These are phyloP conservation scores for Apiotrichum gracile DNA, from an alignment of 1,284 basidiomycete genomes.

Conservation along the genomic window DNA sequence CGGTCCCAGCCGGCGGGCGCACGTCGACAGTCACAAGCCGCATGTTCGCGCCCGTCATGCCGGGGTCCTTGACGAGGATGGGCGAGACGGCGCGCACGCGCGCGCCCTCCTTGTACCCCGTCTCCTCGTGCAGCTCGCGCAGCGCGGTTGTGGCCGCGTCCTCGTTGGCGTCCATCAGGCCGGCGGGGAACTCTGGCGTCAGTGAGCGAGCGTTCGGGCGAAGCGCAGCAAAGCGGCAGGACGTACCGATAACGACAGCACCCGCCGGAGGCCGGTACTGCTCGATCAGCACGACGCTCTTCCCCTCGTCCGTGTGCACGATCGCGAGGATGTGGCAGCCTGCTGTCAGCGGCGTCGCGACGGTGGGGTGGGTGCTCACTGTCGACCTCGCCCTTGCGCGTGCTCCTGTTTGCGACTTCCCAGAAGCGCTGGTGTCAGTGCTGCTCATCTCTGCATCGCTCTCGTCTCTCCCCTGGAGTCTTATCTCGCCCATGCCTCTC, in stretches of 20 bases:
- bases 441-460: neutral
- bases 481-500: too few species aligned
- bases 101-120: constrained; percentile 58
- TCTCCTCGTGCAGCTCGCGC: constrained; percentile 85
- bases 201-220: neutral
- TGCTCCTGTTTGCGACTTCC: constrained; percentile 79
- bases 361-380: too few species aligned
- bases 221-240: neutral
- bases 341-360: constrained; percentile 13
- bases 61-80: constrained; percentile 60
- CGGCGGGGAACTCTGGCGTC: constrained; percentile 70
- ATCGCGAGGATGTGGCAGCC: constrained; percentile 79
- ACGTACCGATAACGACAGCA: constrained; percentile 63
- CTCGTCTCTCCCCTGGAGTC: too few species aligned
- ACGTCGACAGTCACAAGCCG: constrained; percentile 49
- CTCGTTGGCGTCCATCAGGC: constrained; percentile 76
- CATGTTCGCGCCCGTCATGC: constrained; percentile 51
- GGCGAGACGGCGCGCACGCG: constrained; percentile 61
- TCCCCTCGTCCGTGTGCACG: constrained; percentile 58
- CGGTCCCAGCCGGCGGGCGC: constrained; percentile 41
- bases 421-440: constrained; percentile 58
- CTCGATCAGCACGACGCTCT: constrained; percentile 75
- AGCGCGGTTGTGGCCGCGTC: constrained; percentile 64
- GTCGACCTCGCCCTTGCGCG: constrained; percentile 69
- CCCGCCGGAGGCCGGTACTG: constrained; percentile 79